Evolutionary conservation across 805 yeast genomes (phyloP).

Genomic region (Gaillardinia entomophila): DNA sequence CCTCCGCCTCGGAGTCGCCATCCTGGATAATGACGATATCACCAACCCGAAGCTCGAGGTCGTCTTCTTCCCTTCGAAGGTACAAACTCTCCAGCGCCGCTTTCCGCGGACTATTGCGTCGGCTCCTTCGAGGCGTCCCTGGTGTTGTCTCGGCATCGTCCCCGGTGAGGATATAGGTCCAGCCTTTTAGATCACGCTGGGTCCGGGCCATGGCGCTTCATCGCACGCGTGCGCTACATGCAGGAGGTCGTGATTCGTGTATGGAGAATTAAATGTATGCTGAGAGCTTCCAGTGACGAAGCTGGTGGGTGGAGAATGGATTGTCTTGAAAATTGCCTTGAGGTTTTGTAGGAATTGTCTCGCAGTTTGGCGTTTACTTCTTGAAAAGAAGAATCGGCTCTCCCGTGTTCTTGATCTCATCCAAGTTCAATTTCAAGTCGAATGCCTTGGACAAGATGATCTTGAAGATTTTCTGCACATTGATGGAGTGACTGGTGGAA

Average conservation of each 20-base stretch:
- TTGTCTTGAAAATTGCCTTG: too few relatives aligned
- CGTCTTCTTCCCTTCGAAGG: conserved; percentile 29
- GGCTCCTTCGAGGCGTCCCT: neutral
- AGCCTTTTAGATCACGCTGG: conserved; percentile 23
- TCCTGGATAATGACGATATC: conserved; percentile 41
- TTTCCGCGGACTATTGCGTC: neutral
- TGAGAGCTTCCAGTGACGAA: too few relatives aligned
- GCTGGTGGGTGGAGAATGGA: too few relatives aligned
- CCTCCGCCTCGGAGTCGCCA: conserved; percentile 17
- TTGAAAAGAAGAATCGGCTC: conserved; percentile 87
- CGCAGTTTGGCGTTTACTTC: too few relatives aligned
- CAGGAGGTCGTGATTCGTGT: neutral
- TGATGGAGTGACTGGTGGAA: conserved; percentile 87
- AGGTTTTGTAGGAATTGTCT: too few relatives aligned
- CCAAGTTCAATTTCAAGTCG: conserved; percentile 74
- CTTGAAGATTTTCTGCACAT: conserved; percentile 90
- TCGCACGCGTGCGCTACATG: neutral
- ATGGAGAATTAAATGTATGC: too few relatives aligned
- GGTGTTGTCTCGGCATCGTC: neutral
- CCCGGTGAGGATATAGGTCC: conserved; percentile 22
- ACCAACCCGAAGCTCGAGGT: conserved; percentile 46
- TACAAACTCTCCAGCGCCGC: neutral
- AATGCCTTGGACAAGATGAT: conserved; percentile 86
- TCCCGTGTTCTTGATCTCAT: conserved; percentile 81
- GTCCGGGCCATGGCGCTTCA: conserved; percentile 10